Base-by-base conservation (phyloP, 768 basidiomycete genomes). In the Cystobasidiopsis lactophilus region DNA sequence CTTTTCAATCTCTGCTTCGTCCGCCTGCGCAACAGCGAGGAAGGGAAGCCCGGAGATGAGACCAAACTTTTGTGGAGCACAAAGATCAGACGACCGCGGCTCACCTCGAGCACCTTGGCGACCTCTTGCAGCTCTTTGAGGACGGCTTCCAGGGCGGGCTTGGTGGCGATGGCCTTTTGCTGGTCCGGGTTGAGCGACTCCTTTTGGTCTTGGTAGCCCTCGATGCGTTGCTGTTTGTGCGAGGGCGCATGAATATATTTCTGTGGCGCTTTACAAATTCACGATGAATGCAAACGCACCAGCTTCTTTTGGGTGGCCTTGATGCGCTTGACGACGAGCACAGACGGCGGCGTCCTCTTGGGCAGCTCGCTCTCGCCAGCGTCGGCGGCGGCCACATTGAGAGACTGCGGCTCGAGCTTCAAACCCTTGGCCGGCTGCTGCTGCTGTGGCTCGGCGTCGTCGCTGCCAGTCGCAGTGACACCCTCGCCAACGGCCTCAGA, bases 141-240 rank as follows among this genome's bases (percentile, higher is more conserved):
- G 27, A 57, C 52, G 18, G 58, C 58, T 40, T 60, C 55, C 37
- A 61, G 57, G 11, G 48, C 53, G 14, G 59, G 54, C 51, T 60
- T 57, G 27, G 52, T 50, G 27, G 57, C 52, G 37, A 64, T 50
- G 1, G 61, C 60, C 27, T 56, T 55, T 18, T 58, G 52, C 54
- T 64, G 63, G 46, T 64, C 63, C n/a, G 56, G 55, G 52, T 64
- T 64, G 38, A 64, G 58, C 10, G 54, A 50, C 3, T 52, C 51
- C 4, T 52, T 52, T 38, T 54, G 40, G 24, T 37, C 53, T 41
- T 59, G 57, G 57, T 64, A 64, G 10, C 50, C 40, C 19, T 56
- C 54, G 49, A 64, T 55, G 18, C 61, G 61, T 60, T 62, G 60
- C 63, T 64, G 40, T 2, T 2, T 21, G 29, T 11, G 31, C 2